Conservation (phyloP, 225 moss, liverwort and hornwort genomes). For the Physcomitrium patens region DNA sequence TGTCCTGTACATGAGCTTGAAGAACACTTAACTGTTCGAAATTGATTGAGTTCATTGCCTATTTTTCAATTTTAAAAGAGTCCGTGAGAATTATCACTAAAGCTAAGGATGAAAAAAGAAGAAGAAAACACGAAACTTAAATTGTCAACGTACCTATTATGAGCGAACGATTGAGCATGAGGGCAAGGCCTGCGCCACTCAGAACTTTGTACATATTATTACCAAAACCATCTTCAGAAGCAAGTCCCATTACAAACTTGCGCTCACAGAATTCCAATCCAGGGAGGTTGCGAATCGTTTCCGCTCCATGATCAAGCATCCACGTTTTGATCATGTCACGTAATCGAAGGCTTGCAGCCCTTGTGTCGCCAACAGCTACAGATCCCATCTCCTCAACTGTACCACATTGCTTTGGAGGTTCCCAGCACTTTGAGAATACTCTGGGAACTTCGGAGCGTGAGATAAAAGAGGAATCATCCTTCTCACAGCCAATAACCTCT, state of each 20-base stretch:
- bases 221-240: conserved; percentile 72
- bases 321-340: conserved; percentile 61
- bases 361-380: conserved; percentile 54
- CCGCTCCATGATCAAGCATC: conserved; percentile 64
- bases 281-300: conserved; percentile 42
- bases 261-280: conserved; percentile 60
- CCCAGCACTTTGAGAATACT: conserved; percentile 46
- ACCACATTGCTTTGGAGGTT: conserved; percentile 52
- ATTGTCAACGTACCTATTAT: conserved; percentile 49
- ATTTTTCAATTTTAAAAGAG: no score
- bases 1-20: no score
- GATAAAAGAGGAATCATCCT: conserved; percentile 16
- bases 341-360: conserved; percentile 56
- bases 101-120: no score
- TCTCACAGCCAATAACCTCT: conserved; percentile 21
- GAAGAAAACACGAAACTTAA: no score
- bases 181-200: conserved; percentile 69
- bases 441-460: conserved; percentile 32
- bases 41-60: no score
- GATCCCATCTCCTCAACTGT: conserved; percentile 72
- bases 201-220: conserved; percentile 83
- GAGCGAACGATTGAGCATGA: conserved; percentile 84
- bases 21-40: no score
- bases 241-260: conserved; percentile 72
- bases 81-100: no score